Evolutionary conservation across 2,329 filamentous ascomycete species (phyloP).

Genomic region (Orbilia ellipsospora): DNA sequence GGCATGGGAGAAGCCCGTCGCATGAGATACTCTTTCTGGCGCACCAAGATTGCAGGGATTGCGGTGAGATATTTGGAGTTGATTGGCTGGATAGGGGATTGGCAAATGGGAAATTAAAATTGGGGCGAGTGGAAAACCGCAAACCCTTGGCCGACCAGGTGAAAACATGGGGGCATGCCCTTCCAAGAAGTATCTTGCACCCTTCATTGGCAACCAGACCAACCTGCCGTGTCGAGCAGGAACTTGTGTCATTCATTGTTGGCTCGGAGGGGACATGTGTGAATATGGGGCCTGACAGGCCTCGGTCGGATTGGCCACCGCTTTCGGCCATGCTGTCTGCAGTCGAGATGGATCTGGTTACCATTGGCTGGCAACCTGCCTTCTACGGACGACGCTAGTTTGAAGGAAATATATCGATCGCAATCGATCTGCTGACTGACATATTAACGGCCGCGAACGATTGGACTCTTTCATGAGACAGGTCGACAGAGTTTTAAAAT

Average conservation of each 20-base stretch:
- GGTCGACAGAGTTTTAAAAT: conserved; percentile 1
- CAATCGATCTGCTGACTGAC: conserved; percentile 9
- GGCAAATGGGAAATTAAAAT: conserved; percentile 52
- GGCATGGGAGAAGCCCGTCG: conserved; percentile 10
- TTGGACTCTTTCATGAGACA: conserved; percentile 10
- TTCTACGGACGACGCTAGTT: conserved; percentile 8
- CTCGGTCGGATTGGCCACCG: conserved; percentile 8
- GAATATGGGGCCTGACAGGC: conserved; percentile 22
- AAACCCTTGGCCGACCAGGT: conserved; percentile 32
- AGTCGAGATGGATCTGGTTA: conserved; percentile 11
- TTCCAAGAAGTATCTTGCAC: neutral
- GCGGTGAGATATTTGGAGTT: conserved; percentile 49
- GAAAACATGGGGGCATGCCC: conserved; percentile 11
- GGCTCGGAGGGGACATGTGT: neutral
- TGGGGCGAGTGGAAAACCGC: conserved; percentile 7
- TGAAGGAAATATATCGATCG: conserved; percentile 6
- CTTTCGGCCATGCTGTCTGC: neutral
- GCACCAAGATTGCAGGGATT: conserved; percentile 50
- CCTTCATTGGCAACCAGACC: neutral
- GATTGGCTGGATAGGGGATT: conserved; percentile 54
- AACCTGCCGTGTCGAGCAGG: conserved; percentile 50
- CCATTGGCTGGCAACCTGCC: conserved; percentile 36
- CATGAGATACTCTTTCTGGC: too few relatives aligned
- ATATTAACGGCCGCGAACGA: conserved; percentile 21
- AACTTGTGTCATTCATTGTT: conserved; percentile 23